These are phyloP conservation scores for Eleusine coracana DNA, from an alignment of 176 grass and related monocot genomes.

Conservation along the genomic window DNA sequence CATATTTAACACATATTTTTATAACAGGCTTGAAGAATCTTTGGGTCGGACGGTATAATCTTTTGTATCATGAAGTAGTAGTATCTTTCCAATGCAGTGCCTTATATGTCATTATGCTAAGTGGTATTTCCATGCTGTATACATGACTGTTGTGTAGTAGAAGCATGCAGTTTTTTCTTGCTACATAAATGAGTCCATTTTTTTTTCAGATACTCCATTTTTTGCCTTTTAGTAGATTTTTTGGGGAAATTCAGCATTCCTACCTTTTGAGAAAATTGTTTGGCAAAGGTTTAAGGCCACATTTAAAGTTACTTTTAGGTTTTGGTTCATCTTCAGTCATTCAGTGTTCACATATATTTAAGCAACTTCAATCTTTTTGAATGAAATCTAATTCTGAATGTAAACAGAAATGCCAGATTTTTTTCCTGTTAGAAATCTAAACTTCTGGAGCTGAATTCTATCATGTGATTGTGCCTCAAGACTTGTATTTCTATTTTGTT, in stretches of 20 bases:
- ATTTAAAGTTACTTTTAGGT: too few relatives aligned
- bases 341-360: not conserved
- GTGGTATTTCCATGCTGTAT: conserved; percentile 30
- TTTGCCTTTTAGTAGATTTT: not conserved
- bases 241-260: not conserved
- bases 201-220: not conserved
- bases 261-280: not conserved
- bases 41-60: conserved; percentile 44
- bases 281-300: too few relatives aligned
- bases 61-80: conserved; percentile 28
- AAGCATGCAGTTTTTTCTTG: conserved; percentile 9
- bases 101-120: not conserved
- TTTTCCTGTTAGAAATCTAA: not conserved
- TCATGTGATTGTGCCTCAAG: not conserved
- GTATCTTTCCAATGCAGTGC: conserved; percentile 30
- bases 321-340: too few relatives aligned
- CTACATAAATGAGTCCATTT: not conserved
- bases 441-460: not conserved
- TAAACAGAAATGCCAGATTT: not conserved
- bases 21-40: conserved; percentile 82
- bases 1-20: conserved; percentile 96
- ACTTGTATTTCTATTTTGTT: not conserved
- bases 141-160: not conserved
- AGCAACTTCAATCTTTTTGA: not conserved
- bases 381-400: not conserved